A percentile compares a stretch with the other conserved stretches of the same genome.
Conservation (phyloP, 1,139 yeast genomes). For the Blastobotrys elegans region DNA sequence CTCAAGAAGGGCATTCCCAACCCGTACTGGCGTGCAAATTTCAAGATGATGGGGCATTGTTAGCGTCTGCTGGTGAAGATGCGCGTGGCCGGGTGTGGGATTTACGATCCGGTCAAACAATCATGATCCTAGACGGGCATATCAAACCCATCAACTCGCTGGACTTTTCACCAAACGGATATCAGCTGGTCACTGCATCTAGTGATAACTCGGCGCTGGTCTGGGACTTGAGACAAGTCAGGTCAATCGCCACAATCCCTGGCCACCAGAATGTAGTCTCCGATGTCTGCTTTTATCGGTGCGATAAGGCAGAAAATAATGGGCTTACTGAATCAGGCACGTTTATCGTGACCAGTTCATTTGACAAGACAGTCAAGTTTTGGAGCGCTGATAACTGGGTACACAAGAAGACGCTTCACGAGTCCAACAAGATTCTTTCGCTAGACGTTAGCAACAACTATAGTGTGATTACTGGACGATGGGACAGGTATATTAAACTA, state of each 20-base stretch:
- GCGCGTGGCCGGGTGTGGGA: conserved; percentile 81
- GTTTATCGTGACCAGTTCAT: conserved; percentile 57
- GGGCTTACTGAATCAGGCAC: conserved; percentile 38
- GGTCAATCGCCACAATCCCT: conserved; percentile 51
- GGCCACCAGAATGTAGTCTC: conserved; percentile 77
- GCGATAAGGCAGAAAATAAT: conserved; percentile 26
- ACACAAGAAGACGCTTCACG: conserved; percentile 49
- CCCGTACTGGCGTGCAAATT: conserved; percentile 61
- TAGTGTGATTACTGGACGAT: conserved; percentile 61
- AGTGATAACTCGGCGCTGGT: conserved; percentile 77
- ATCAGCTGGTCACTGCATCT: conserved; percentile 73
- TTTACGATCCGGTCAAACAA: conserved; percentile 66
- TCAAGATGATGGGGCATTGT: conserved; percentile 73
- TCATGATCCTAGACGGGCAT: conserved; percentile 61
- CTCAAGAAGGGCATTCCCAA: conserved; percentile 84
- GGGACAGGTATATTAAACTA: conserved; percentile 74
- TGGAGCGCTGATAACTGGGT: conserved; percentile 78
- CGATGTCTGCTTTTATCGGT: conserved; percentile 52
- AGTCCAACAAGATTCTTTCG: conserved; percentile 67
- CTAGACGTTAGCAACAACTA: conserved; percentile 50
- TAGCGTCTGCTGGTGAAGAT: conserved; percentile 78
- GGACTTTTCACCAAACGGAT: conserved; percentile 76
- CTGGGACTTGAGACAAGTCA: conserved; percentile 72
- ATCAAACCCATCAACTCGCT: conserved; percentile 63
- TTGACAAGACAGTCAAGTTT: conserved; percentile 50